Base-by-base conservation (phyloP, 495 filamentous ascomycete species). In the Xylaria grammica region DNA sequence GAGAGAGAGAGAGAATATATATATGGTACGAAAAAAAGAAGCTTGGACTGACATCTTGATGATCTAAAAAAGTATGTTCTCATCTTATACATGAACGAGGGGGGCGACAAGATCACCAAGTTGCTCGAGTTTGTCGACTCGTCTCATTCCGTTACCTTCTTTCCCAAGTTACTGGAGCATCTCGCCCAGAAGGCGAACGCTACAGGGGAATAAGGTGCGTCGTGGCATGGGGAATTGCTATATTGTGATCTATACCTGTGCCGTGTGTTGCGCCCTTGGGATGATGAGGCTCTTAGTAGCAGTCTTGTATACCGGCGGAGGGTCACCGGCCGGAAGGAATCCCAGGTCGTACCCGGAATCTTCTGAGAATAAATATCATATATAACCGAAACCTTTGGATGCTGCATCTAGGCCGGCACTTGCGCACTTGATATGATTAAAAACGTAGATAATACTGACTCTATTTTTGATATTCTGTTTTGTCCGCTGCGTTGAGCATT, bases 41-140 rank as follows among this genome's bases (percentile, higher is more conserved):
- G 15, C 40, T 15, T 17, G 17, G 19, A 32, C 48, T 51, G 26
- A 51, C 11, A 22, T 49, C 10, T 29, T 50, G 8, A 10, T 17
- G 17, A 4, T 22, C 2, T 7, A 36, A 53, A 1, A 53, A 36
- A 53, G 53, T 69, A 69, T 40, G 63, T 69, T 55, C 54, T 71
- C 30, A 61, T 67, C 11, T 45, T 71, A 24, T 53, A 69, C 48
- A 71, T 76, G 66, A 65, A 73, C 52, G 69, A 74, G 60, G 62
- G 42, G 56, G 76, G 71, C 19, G 65, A 70, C 54, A 75, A 74
- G 62, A 67, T 77, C 45, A 62, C 56, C 13, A 69, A 59, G 44
- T 63, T 62, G 11, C 32, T 67, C n/a, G 75, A 77, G 69, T 79
- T 74, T 63, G 65, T 77, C 29, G 76, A 77, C 68, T 51, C 58